Evolutionary conservation across 2,329 filamentous ascomycete genomes (phyloP), one percentile per base, ranked within the genome.

Genomic region (Alternaria arborescens): DNA sequence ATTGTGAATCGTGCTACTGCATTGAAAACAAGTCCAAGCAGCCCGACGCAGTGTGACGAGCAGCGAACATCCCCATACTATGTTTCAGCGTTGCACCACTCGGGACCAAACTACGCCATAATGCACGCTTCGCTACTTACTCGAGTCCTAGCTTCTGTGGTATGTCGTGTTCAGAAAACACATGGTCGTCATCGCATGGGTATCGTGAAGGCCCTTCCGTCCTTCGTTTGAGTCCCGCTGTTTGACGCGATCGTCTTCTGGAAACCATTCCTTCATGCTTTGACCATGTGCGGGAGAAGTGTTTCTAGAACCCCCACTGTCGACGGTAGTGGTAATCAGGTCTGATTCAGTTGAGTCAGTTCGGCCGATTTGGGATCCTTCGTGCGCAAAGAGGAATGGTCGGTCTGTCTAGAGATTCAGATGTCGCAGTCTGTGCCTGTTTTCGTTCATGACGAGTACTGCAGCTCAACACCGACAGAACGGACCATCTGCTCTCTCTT

Each of bases 401-500:
- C 54, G 43, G 52, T 60, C 48, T 54, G 48, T 55, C 41, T 30
- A 52, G 41, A 55, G 38, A 62, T 50, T 41, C 20, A 58, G 52
- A 50, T 57, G 47, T 66, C 52, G 46, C 38, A 30, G 44, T 50
- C 34, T 55, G 52, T 46, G 22, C 24, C 20, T 44, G 46, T 75
- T 70, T 65, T 70, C 68, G 66, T 70, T 89, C 82, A 93, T 24
- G 90, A 93, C 11, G 91, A 94, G 79, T 93, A 95, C 75, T 94
- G 91, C 44, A 95, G 83, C 79, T 94, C 91, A 57, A 95, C 78
- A 12, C 92, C 92, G 58, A 95, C 82, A 5, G 87, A 91, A 63
- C 90, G 86, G 73, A 95, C 91, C 40, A 92, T 90, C 72, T 91
- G 89, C 75, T 94, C 91, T 65, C 88, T 83, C 71, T 87, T 88